phyloP scores from a whole-genome alignment of 176 grass and related monocot species.

The Carex myosuroides region DNA sequence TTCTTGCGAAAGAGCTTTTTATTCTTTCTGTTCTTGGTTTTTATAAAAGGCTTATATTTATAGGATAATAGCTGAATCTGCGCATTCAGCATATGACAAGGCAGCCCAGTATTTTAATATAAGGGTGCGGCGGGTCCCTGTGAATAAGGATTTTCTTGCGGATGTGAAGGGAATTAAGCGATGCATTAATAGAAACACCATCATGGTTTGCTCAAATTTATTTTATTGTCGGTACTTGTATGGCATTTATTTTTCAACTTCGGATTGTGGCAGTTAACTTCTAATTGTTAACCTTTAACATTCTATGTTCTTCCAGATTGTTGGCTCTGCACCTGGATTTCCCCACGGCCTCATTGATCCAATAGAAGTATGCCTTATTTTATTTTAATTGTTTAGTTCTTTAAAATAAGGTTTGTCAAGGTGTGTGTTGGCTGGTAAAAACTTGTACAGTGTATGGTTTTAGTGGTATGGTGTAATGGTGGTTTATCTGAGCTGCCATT shows the following conservation, averaged over 20 bases:
- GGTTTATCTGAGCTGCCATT: neutral
- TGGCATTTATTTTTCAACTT: neutral
- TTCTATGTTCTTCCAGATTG: conserved; percentile 48
- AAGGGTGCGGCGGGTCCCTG: conserved; percentile 84
- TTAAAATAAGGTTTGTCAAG: neutral
- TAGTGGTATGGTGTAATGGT: neutral
- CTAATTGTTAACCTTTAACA: conserved; percentile 22
- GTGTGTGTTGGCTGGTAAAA: neutral
- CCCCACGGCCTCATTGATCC: conserved; percentile 92
- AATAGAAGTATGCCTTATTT: conserved; percentile 54
- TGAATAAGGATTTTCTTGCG: conserved; percentile 92
- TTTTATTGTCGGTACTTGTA: neutral
- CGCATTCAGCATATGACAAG: conserved; percentile 80
- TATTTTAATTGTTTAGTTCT: neutral
- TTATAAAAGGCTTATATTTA: conserved; percentile 19
- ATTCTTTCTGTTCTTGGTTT: neutral
- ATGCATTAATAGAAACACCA: conserved; percentile 87
- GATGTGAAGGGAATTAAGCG: conserved; percentile 87
- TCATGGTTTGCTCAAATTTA: conserved; percentile 54
- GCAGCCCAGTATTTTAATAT: conserved; percentile 75
- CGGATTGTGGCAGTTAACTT: neutral
- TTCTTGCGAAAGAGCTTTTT: neutral
- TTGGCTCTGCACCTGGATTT: conserved; percentile 95
- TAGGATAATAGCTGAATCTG: conserved; percentile 71
- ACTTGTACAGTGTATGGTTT: neutral